Evolutionary conservation across 768 basidiomycete species (phyloP).

Genomic region (Termitomyces titanicus): DNA sequence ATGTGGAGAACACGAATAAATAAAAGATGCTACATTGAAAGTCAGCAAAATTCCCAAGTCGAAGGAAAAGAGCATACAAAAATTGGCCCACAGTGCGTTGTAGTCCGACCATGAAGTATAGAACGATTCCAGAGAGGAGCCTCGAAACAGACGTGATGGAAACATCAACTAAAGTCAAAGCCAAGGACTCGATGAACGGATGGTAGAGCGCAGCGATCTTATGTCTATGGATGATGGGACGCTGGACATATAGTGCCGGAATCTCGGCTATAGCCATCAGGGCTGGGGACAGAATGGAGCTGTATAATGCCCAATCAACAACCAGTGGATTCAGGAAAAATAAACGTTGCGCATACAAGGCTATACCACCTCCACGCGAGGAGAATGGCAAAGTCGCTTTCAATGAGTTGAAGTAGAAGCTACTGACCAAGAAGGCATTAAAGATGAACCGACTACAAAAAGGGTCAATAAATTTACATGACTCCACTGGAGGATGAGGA

Average conservation of each 20-base stretch:
- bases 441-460: conserved; percentile 45
- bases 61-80: conserved; percentile 48
- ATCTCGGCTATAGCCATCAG: conserved; percentile 17
- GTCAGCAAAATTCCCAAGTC: neutral
- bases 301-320: conserved; percentile 3
- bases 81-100: conserved; percentile 56
- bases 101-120: conserved; percentile 64
- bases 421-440: conserved; percentile 51
- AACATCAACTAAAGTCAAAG: conserved; percentile 58
- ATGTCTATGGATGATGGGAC: conserved; percentile 57
- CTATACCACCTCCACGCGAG: conserved; percentile 77
- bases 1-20: conserved; percentile 51
- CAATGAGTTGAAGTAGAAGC: conserved; percentile 58
- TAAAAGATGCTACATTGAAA: conserved; percentile 44
- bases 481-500: conserved; percentile 12
- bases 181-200: conserved; percentile 29
- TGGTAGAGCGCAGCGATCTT: conserved; percentile 54
- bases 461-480: neutral
- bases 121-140: conserved; percentile 38
- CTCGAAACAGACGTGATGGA: conserved; percentile 53
- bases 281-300: conserved; percentile 9
- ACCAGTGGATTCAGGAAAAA: neutral
- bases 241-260: conserved; percentile 49
- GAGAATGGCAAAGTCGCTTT: conserved; percentile 59
- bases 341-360: conserved; percentile 54